phyloP scores from a whole-genome alignment of 1,139 yeast genomes.

The Kurtzmaniella quercitrusa region DNA sequence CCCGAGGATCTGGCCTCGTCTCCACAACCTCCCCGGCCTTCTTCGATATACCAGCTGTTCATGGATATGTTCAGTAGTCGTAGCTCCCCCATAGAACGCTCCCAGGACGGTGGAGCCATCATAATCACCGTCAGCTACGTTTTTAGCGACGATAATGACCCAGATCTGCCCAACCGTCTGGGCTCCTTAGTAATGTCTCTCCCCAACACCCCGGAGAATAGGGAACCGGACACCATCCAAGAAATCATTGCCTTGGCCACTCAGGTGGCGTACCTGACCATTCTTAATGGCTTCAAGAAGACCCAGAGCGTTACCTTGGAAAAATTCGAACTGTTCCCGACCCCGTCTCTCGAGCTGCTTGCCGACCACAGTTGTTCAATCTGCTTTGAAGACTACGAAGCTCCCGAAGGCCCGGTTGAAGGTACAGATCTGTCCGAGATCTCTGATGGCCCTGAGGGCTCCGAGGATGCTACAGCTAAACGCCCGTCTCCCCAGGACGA shows the following conservation, averaged over 20 bases:
- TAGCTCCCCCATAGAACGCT: not conserved
- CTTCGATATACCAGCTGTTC: slow-evolving; percentile 4
- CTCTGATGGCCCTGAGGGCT: not conserved
- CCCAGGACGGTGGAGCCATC: slow-evolving; percentile 20
- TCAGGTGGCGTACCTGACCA: slow-evolving; percentile 62
- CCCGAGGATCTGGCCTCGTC: not conserved
- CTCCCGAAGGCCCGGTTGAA: not conserved
- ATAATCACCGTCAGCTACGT: slow-evolving; percentile 44
- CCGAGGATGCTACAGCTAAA: not conserved
- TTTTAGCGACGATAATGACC: slow-evolving; percentile 40
- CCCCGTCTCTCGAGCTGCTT: slow-evolving; percentile 24
- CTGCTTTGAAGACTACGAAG: slow-evolving; percentile 54
- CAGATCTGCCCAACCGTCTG: slow-evolving; percentile 38
- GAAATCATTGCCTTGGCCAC: slow-evolving; percentile 64
- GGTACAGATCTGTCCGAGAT: not conserved
- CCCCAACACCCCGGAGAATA: slow-evolving; percentile 57
- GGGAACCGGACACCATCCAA: slow-evolving; percentile 50
- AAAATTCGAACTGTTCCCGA: slow-evolving; percentile 47
- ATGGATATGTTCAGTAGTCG: slow-evolving; percentile 8
- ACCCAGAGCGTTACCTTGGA: slow-evolving; percentile 49
- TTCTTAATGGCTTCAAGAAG: slow-evolving; percentile 40
- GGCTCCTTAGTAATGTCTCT: slow-evolving; percentile 59
- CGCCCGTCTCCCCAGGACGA: not conserved
- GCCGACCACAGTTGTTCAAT: slow-evolving; percentile 51
- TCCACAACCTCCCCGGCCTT: not conserved